Evolutionary conservation across 768 basidiomycete species (phyloP), one percentile per base, ranked within the genome.

Genomic region (Xanthoconium stramineum): DNA sequence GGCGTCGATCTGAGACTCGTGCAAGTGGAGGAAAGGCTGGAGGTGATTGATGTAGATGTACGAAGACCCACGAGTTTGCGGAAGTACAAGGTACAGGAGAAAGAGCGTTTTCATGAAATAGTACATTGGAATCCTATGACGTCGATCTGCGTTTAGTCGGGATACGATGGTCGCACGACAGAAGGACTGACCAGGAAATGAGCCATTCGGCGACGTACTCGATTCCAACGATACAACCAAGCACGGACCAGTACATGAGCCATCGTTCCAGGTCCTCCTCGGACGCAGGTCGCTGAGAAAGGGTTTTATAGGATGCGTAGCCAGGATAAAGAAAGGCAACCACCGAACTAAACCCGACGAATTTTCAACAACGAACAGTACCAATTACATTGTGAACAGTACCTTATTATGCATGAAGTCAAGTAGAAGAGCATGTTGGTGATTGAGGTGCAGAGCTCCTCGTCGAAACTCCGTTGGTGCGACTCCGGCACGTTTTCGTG

Each of bases 161-260:
- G 45, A 42, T 40, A 55, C 43, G 20, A 48, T 24, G 37, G 58
- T 46, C 42, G 46, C 40, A 55, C 48, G 55, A 60, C 47, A 44
- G 51, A 48, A 33, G 11, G 61, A 62, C 87, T 64, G 63, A 91
- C 94, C 94, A 94, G 58, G 85, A 90, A 32, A 96, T 74, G 15
- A 87, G 72, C 91, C 94, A 95, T 65, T 94, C 93, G 10, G 86
- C 87, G 29, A 90, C 76, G 65, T 88, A 89, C 71, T 97, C 94
- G 6, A 91, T 73, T 5, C 83, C 86, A 15, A 94, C 81, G 64
- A 94, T 83, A 66, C 87, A 89, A 3, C 90, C 89, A 3, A 91
- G 80, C 0, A 91, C 89, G n/a, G 85, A 86, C 94, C 95, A 98
- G 65, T 97, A 98, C 91, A 94, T 95, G 52, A 98, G 80, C 94